These are phyloP conservation scores for Podospora didyma DNA, from an alignment of 495 filamentous ascomycete species.

Conservation along the genomic window DNA sequence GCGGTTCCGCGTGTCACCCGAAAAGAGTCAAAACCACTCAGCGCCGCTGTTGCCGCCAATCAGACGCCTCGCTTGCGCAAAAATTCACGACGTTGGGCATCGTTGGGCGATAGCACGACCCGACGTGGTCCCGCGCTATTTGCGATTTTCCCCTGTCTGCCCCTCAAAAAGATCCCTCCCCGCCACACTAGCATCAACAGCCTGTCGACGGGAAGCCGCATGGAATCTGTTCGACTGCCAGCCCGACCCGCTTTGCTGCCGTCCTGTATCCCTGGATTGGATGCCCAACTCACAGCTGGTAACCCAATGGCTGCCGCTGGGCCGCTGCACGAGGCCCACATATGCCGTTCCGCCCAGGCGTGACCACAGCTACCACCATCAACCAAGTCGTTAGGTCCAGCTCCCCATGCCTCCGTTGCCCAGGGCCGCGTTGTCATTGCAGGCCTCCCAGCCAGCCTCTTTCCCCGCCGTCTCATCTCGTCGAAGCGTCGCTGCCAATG, in stretches of 20 bases:
- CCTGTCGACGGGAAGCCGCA: not conserved
- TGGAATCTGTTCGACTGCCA: not conserved
- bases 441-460: slow-evolving; percentile 6
- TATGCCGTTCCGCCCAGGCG: not conserved
- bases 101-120: slow-evolving; percentile 25
- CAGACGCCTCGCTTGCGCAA: not conserved
- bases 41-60: slow-evolving; percentile 17
- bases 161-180: slow-evolving; percentile 7
- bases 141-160: slow-evolving; percentile 8
- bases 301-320: slow-evolving; percentile 1
- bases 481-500: not conserved
- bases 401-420: not conserved
- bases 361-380: not conserved
- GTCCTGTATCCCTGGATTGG: slow-evolving; percentile 5
- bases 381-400: not conserved
- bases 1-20: slow-evolving; percentile 16
- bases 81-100: slow-evolving; percentile 21
- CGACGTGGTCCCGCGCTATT: slow-evolving; percentile 25
- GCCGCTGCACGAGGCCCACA: not conserved
- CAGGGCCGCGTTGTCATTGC: slow-evolving; percentile 7
- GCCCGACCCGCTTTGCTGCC: not conserved
- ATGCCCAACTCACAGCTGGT: slow-evolving; percentile 5
- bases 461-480: not conserved
- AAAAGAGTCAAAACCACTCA: not conserved
- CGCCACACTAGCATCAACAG: not conserved